A percentile compares a stretch with the other conserved stretches of the same genome.
Evolutionary conservation across 1,284 basidiomycete genomes (phyloP).

Genomic region (Blastosporella zonata): DNA sequence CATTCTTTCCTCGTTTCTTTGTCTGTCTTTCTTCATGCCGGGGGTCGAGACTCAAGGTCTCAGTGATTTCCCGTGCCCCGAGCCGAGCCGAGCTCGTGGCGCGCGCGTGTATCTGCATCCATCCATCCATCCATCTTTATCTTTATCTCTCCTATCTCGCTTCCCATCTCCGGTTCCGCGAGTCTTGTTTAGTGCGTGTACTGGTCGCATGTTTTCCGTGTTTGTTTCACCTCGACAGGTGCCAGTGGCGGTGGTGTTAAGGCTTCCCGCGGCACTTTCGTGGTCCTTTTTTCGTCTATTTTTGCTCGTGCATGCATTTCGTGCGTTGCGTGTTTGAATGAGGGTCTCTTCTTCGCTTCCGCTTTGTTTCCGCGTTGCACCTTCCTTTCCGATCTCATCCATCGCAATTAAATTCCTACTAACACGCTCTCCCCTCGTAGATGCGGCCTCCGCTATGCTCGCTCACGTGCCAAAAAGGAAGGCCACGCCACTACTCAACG

Average conservation of each 20-base stretch:
- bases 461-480: constrained; percentile 81
- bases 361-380: not conserved
- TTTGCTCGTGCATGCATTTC: not conserved
- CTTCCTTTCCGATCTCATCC: not conserved
- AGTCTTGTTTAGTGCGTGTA: not conserved
- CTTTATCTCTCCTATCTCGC: too few relatives aligned
- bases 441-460: constrained; percentile 77
- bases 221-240: not conserved
- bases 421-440: constrained; percentile 33
- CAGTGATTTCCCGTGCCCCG: too few relatives aligned
- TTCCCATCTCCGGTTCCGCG: not conserved
- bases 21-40: not conserved
- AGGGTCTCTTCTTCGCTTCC: too few relatives aligned
- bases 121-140: too few relatives aligned
- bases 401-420: not conserved
- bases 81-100: too few relatives aligned
- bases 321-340: not conserved
- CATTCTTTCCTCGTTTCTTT: not conserved
- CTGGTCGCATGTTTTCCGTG: not conserved
- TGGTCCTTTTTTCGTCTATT: not conserved
- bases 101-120: not conserved
- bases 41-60: too few relatives aligned
- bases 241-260: not conserved
- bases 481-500: constrained; percentile 41
- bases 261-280: not conserved